Evolutionary conservation across 345 rosid genomes (phyloP).

Genomic region (Heritiera fomes): DNA sequence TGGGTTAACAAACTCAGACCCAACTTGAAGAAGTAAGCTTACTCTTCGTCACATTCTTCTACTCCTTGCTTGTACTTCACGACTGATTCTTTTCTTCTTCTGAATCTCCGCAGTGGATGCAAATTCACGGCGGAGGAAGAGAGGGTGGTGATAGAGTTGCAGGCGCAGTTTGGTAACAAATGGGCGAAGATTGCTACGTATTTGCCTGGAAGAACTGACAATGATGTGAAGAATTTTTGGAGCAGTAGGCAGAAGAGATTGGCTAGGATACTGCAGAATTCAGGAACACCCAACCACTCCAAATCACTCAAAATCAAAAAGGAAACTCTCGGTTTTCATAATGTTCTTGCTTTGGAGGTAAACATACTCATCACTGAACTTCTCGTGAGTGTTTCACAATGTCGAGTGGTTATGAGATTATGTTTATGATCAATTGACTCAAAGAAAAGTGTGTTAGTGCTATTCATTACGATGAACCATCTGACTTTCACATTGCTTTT

Average conservation of each 20-base stretch:
- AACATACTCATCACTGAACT: not conserved
- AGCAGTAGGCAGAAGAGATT: slow-evolving; percentile 87
- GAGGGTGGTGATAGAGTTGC: slow-evolving; percentile 85
- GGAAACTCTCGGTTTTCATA: slow-evolving; percentile 24
- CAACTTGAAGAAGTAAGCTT: slow-evolving; percentile 68
- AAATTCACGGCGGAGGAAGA: slow-evolving; percentile 90
- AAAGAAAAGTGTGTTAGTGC: not conserved
- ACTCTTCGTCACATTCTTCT: not conserved
- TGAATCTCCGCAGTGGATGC: slow-evolving; percentile 57
- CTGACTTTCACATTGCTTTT: not conserved
- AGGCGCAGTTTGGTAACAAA: slow-evolving; percentile 55
- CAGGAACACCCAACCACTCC: slow-evolving; percentile 41
- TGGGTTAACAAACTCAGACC: slow-evolving; percentile 98
- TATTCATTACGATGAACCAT: not conserved
- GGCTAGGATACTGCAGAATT: slow-evolving; percentile 64
- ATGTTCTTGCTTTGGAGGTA: slow-evolving; percentile 18
- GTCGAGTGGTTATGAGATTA: not conserved
- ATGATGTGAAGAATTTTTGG: slow-evolving; percentile 95
- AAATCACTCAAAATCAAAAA: slow-evolving; percentile 32
- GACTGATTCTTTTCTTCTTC: not conserved
- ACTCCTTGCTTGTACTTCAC: not conserved
- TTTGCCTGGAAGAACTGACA: slow-evolving; percentile 82
- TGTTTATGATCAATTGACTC: not conserved
- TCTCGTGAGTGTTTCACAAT: not conserved
- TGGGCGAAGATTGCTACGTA: slow-evolving; percentile 53